Percentiles rank a stretch among this genome's conserved stretches.
Conservation (phyloP, 164 flowering plant species). For the Taxillus chinensis region DNA sequence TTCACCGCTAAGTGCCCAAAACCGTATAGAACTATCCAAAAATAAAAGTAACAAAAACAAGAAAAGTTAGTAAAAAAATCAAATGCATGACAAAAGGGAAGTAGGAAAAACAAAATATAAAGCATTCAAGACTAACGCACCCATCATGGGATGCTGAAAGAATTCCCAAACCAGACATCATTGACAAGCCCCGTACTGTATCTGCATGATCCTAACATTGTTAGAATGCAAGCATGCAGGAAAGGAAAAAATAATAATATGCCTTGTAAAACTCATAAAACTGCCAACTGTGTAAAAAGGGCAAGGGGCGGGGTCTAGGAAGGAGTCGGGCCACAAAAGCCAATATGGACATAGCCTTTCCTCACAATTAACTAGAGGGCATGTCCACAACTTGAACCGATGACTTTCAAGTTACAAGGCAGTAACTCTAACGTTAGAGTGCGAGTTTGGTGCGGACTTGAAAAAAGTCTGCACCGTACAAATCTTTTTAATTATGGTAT, state of each 20-base stretch:
- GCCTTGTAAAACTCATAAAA: too few relatives aligned
- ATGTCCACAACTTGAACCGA: too few relatives aligned
- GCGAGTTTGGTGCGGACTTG: too few relatives aligned
- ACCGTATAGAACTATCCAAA: conserved; percentile 57
- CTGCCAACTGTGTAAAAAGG: too few relatives aligned
- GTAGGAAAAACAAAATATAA: not conserved
- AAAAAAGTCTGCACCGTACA: too few relatives aligned
- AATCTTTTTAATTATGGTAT: too few relatives aligned
- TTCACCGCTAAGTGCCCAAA: conserved; percentile 89
- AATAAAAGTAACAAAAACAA: conserved; percentile 6
- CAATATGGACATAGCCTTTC: too few relatives aligned
- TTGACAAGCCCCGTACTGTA: conserved; percentile 87
- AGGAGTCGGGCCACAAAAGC: too few relatives aligned
- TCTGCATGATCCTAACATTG: conserved; percentile 36
- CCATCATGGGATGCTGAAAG: conserved; percentile 99
- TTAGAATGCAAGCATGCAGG: not conserved
- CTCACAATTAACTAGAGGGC: too few relatives aligned
- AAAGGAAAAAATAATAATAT: not conserved
- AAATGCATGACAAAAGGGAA: not conserved
- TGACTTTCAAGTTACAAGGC: too few relatives aligned
- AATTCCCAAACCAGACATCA: conserved; percentile 74
- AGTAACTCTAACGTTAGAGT: too few relatives aligned
- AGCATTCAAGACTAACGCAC: conserved; percentile 28
- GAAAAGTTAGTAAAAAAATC: not conserved
- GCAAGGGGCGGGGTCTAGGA: too few relatives aligned